Base-by-base conservation (phyloP, 108 stramenopile species). In the Schizochytrium sp. region DNA sequence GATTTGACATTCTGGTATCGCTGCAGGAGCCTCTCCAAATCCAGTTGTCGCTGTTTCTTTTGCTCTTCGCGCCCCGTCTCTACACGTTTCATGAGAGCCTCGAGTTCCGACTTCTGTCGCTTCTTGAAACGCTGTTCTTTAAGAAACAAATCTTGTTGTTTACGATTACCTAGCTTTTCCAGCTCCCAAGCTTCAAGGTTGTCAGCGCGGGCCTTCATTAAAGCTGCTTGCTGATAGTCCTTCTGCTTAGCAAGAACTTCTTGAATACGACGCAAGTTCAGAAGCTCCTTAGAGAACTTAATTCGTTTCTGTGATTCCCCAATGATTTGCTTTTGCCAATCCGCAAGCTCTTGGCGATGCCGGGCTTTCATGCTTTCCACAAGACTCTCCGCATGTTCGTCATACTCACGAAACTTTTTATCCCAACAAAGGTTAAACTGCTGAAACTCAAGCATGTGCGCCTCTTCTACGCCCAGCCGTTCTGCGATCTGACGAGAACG, bases 401-500 rank as follows among this genome's bases (percentile, higher is more conserved):
- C 95, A 87, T 95, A 96, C 42, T 95, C 95, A n/a, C 91, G 83
- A 89, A 95, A 94, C 88, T 94, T 96, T 90, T 94, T 93, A 87
- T 96, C 95, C 96, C 96, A 96, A 15, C 91, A 72, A 88, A 94
- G 88, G 91, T 96, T 96, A 87, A 96, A 96, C 92, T 96, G 95
- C 91, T 96, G 96, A 76, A 95, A 96, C 92, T 96, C 96, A 15
- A 96, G 93, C 95, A 96, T 95, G 91, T 96, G 96, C 15, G 96
- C 96, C 90, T 96, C 96, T 76, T 96, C 96, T 47, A 96, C 94
- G n/a, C 95, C 96, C n/a, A 96, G 76, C 60, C 94, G 91, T 88
- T 96, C 96, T 38, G 95, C 94, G 38, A 95, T 92, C 50, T 96
- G 96, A 55, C 96, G 92, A 8, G 95, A 94, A 40, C 95, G 94